Base-by-base conservation (phyloP, 2,329 filamentous ascomycete genomes). In the Metarhizium anisopliae region DNA sequence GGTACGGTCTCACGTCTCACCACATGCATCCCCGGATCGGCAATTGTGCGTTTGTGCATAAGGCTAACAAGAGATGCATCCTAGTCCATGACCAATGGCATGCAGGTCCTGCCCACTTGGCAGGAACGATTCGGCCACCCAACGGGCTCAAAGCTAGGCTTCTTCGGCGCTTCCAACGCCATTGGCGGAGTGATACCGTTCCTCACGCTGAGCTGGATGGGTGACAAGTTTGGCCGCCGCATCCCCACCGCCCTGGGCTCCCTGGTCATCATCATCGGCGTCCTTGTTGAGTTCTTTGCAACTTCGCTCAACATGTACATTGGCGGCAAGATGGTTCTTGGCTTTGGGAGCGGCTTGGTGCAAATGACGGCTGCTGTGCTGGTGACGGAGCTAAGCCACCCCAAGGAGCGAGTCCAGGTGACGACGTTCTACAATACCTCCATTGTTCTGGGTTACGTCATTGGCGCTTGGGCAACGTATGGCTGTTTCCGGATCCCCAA, bases 321-420 rank as follows among this genome's bases (percentile, higher is more conserved):
- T 43, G 70, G 68, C 7, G 71, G 70, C 51, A 70, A 71, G 59
- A 67, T 71, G 4, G 65, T 73, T 6, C 63, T 74, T 0, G 71
- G 71, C 0, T 61, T 69, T 4, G 71, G 71, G 8, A 67, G 63
- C 6, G 69, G 68, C 7, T 60, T 72, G n/a, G 67, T 73, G 32
- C 69, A 74, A 51, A 72, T 74, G 67, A 71, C 69, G 4, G 73
- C 73, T 0, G 72, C 73, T 0, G 70, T 76, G 4, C 59, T 76
- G 13, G 70, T 76, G 13, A 72, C 74, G 2, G 74, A 76, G 55
- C 62, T 76, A 51, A 72, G 62, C 50, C 71, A 72, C 55, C 72
- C 67, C 8, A 75, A 69, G 59, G 74, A 69, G 65, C 70, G 74
- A 56, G 67, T 66, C 47, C 69, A 62, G 55, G 66, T 63, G 59